Evolutionary conservation across 164 flowering plant species (phyloP), one percentile per base, ranked within the genome.

Genomic region (Santalum album): DNA sequence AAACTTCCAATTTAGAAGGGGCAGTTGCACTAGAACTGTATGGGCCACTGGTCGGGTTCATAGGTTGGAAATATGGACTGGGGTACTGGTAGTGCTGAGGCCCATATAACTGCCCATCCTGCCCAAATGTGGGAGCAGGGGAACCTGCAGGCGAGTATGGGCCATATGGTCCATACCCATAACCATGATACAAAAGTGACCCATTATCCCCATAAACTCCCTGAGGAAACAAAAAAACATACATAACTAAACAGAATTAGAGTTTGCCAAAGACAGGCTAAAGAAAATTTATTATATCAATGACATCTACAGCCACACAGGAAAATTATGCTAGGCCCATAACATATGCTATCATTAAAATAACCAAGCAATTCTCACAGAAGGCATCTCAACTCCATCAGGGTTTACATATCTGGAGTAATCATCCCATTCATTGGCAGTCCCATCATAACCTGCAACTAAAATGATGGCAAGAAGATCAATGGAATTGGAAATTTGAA

Each of bases 11-110:
- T 32, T 72, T 71, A 0, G 74, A 7, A 45, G 66, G 49, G 6
- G 71, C 45, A 47, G 65, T 57, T 27, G 69, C 69, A 49, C 42
- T 71, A 6, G 81, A 59, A 5, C 67, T 50, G 56, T 53, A 77
- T 0, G 72, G 68, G 7, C 70, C 80, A 68, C 57, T 72, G 25
- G 72, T 62, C 26, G 82, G 73, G 38, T 69, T 71, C 38, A 73
- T 54, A 1, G 82, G 76, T 63, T 73, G 85, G 59, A 77, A 83
- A 62, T 76, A 88, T 16, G 73, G 75, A 12, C 72, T 25, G 9
- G 84, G 83, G 62, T 86, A 89, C 61, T 84, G 95, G 58, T 83
- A 89, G 17, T 78, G 89, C 55, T 83, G 95, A 44, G 85, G 78
- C 17, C 83, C 86, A 69, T 86, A 89, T 0, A 82, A 60, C 66